Evolutionary conservation across 352 stramenopile genomes (phyloP).

Genomic region (Globisporangium uncinulatum): DNA sequence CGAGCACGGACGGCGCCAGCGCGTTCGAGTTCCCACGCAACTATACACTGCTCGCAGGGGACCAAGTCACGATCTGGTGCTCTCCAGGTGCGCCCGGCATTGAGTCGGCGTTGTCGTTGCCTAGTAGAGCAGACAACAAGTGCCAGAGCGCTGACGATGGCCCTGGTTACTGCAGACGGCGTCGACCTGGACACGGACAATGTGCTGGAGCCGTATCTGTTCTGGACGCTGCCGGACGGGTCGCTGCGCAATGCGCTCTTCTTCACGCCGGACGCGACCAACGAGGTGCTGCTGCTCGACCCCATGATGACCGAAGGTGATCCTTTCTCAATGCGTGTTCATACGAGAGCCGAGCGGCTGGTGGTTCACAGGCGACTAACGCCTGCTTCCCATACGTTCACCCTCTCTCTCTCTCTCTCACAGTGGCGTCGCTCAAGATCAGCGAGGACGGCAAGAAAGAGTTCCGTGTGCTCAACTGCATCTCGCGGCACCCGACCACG

Average conservation of each 20-base stretch:
- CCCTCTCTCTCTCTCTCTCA: not conserved
- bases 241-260: conserved; percentile 56
- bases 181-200: conserved; percentile 74
- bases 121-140: not conserved
- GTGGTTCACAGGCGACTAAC: not conserved
- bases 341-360: too few relatives aligned
- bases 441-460: conserved; percentile 56
- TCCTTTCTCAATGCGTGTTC: not conserved
- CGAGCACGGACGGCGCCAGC: conserved; percentile 32
- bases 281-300: conserved; percentile 74
- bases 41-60: conserved; percentile 69
- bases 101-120: not conserved
- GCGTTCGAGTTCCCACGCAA: conserved; percentile 59
- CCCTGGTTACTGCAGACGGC: conserved; percentile 6
- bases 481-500: conserved; percentile 32
- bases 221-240: conserved; percentile 62
- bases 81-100: conserved; percentile 25
- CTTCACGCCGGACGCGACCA: conserved; percentile 32
- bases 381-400: not conserved
- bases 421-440: conserved; percentile 66
- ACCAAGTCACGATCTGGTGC: conserved; percentile 82
- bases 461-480: conserved; percentile 76
- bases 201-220: conserved; percentile 72
- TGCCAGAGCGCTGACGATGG: not conserved
- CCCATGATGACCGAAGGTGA: conserved; percentile 63